Evolutionary conservation across 208 protist genomes (phyloP).

Genomic region (Leishmania tropica): DNA sequence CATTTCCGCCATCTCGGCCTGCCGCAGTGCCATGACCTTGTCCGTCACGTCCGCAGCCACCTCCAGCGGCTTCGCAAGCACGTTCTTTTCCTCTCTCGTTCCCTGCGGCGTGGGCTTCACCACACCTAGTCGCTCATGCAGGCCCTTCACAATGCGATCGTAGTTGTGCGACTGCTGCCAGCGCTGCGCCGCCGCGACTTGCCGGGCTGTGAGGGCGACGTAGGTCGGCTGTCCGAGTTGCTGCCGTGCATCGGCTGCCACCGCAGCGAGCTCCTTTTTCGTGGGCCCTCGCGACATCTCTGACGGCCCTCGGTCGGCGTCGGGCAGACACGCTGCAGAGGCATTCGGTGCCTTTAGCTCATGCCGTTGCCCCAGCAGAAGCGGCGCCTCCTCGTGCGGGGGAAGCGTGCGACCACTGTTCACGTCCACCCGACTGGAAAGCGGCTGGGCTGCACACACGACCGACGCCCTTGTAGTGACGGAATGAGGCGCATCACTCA

Average conservation of each 20-base stretch:
- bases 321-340: not conserved
- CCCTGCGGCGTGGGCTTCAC: not conserved
- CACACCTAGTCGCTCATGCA: constrained; percentile 27
- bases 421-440: not conserved
- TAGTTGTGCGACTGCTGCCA: constrained; percentile 19
- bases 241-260: constrained; percentile 30
- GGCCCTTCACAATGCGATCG: constrained; percentile 13
- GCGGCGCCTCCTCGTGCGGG: not conserved
- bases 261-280: constrained; percentile 23
- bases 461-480: constrained; percentile 15
- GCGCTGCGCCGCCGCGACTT: constrained; percentile 16
- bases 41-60: constrained; percentile 17
- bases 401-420: not conserved
- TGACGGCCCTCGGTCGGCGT: constrained; percentile 4
- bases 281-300: constrained; percentile 5
- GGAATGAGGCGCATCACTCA: constrained; percentile 10
- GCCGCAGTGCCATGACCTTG: constrained; percentile 25
- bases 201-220: constrained; percentile 21
- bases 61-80: not conserved
- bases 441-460: not conserved
- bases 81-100: not conserved
- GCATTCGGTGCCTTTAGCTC: not conserved
- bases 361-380: not conserved
- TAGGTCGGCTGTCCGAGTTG: constrained; percentile 35
- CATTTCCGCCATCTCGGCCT: constrained; percentile 36